These are phyloP conservation scores for Pyrenopolyporus hunteri DNA, from an alignment of 495 filamentous ascomycete species.

Conservation along the genomic window DNA sequence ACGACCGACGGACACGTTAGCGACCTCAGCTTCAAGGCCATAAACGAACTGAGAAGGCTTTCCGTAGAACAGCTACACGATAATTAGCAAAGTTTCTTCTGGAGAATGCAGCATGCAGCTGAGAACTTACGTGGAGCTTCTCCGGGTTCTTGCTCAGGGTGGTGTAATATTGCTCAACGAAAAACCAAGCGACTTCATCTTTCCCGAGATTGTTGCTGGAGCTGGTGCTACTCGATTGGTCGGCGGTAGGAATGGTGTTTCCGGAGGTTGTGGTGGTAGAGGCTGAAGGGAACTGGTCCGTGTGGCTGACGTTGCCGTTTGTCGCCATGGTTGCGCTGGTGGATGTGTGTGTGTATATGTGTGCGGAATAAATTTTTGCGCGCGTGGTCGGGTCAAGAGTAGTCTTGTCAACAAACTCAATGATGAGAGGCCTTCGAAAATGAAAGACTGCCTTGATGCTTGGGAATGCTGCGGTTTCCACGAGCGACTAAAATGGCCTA, in stretches of 20 bases:
- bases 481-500: slow-evolving; percentile 17
- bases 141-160: slow-evolving; percentile 93
- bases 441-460: slow-evolving; percentile 7
- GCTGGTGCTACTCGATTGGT: slow-evolving; percentile 27
- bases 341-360: no score
- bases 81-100: background rate
- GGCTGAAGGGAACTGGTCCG: slow-evolving; percentile 45
- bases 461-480: slow-evolving; percentile 9
- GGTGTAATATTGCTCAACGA: slow-evolving; percentile 98
- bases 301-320: slow-evolving; percentile 52
- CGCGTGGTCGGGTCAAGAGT: slow-evolving; percentile 24
- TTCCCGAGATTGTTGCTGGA: slow-evolving; percentile 56
- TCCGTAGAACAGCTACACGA: slow-evolving; percentile 73
- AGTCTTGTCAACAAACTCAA: slow-evolving; percentile 14
- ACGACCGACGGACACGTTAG: slow-evolving; percentile 81
- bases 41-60: slow-evolving; percentile 83
- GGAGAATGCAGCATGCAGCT: background rate
- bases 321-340: slow-evolving; percentile 54
- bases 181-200: slow-evolving; percentile 98
- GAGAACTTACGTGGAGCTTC: slow-evolving; percentile 78
- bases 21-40: slow-evolving; percentile 84
- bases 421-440: slow-evolving; percentile 16
- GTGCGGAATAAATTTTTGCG: slow-evolving; percentile 21
- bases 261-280: slow-evolving; percentile 33
- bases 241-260: slow-evolving; percentile 16